A percentile compares a stretch with the other conserved stretches of the same genome.
These are phyloP conservation scores for Lachnellula willkommii DNA, from an alignment of 2,329 filamentous ascomycete species.

Conservation along the genomic window DNA sequence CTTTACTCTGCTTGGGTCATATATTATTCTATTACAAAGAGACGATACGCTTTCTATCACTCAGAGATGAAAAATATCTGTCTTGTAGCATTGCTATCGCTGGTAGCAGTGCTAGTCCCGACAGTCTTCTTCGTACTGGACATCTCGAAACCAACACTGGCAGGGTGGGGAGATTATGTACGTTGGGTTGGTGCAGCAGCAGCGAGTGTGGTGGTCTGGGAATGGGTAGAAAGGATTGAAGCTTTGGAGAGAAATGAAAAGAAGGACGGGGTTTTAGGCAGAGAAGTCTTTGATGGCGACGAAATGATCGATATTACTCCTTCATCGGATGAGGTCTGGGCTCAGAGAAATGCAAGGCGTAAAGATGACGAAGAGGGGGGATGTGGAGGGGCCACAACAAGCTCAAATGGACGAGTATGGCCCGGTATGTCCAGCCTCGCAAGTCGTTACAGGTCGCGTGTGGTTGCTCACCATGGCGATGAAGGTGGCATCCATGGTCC, in stretches of 20 bases:
- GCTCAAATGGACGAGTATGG: conserved; percentile 36
- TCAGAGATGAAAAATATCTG: conserved; percentile 66
- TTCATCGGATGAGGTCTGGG: conserved; percentile 46
- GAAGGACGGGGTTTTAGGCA: conserved; percentile 65
- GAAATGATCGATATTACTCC: conserved; percentile 65
- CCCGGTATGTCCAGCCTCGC: conserved; percentile 35
- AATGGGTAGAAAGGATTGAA: conserved; percentile 74
- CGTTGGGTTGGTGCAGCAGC: conserved; percentile 71
- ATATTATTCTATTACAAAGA: conserved; percentile 67
- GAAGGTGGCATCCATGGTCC: conserved; percentile 13
- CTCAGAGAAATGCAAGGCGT: conserved; percentile 30
- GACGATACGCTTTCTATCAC: conserved; percentile 66
- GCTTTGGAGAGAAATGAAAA: conserved; percentile 66
- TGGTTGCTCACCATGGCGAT: conserved; percentile 15
- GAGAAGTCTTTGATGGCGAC: conserved; percentile 68
- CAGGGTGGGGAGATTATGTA: conserved; percentile 72
- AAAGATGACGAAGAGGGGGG: conserved; percentile 20
- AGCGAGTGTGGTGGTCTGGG: conserved; percentile 75
- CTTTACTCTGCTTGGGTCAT: conserved; percentile 71
- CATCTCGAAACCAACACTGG: conserved; percentile 63
- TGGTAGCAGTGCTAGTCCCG: conserved; percentile 62
- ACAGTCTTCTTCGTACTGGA: conserved; percentile 72
- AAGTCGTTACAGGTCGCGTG: conserved; percentile 24
- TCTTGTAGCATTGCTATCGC: conserved; percentile 59
- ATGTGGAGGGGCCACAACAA: conserved; percentile 16